Evolutionary conservation across 2,329 filamentous ascomycete genomes (phyloP).

Genomic region (Pseudogymnoascus sp.): DNA sequence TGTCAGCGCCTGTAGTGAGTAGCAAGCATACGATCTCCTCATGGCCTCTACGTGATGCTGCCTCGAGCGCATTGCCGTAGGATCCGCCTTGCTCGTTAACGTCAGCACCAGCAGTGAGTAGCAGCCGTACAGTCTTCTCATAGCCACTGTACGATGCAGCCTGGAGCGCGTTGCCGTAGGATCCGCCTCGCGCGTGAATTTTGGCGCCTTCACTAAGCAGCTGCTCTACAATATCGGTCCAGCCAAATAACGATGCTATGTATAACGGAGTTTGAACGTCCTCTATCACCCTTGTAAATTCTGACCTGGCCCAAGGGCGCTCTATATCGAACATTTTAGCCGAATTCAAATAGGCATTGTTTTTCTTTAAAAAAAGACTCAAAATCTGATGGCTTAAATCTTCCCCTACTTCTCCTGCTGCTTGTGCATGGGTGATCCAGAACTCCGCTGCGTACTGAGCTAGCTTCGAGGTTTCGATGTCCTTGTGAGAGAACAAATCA

Average conservation of each 20-base stretch:
- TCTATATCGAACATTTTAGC: not conserved
- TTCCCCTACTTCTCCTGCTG: not conserved
- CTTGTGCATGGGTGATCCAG: constrained; percentile 17
- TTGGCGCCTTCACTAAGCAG: not conserved
- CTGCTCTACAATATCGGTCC: not conserved
- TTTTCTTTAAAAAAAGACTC: not conserved
- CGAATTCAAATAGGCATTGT: not conserved
- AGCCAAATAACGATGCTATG: not conserved
- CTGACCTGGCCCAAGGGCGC: not conserved
- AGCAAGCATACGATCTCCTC: not conserved
- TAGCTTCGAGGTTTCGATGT: constrained; percentile 13
- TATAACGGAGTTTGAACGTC: not conserved
- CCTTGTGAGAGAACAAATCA: not conserved
- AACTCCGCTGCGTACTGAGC: constrained; percentile 21
- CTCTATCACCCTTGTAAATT: not conserved
- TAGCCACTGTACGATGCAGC: constrained; percentile 9
- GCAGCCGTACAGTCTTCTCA: constrained; percentile 8
- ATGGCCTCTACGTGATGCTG: not conserved
- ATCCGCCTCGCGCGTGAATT: constrained; percentile 1
- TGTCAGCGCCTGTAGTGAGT: not conserved
- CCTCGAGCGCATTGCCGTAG: constrained; percentile 9
- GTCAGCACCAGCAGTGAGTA: constrained; percentile 15
- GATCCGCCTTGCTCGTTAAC: constrained; percentile 10
- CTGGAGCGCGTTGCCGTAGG: constrained; percentile 10
- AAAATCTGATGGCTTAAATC: not conserved